phyloP scores from a whole-genome alignment of 495 filamentous ascomycete species.

The Xylaria grammica region DNA sequence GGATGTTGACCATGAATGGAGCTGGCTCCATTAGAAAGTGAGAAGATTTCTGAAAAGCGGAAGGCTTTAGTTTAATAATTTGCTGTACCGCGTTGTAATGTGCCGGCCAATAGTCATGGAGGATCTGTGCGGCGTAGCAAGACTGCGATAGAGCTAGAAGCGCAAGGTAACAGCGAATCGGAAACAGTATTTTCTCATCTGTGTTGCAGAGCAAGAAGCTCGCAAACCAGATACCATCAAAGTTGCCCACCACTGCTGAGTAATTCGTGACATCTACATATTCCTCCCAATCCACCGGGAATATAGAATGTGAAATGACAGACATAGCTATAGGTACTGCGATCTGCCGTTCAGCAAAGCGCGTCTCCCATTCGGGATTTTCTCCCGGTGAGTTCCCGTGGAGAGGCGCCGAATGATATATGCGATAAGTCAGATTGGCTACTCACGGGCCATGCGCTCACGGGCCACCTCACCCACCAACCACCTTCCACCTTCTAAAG shows the following conservation, averaged over 20 bases:
- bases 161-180: not conserved
- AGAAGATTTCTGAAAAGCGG: not conserved
- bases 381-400: too few species aligned
- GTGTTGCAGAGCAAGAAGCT: not conserved
- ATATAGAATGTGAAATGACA: too few species aligned
- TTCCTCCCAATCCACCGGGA: too few species aligned
- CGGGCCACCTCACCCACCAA: too few species aligned
- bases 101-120: not conserved
- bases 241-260: not conserved
- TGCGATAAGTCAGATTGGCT: too few species aligned
- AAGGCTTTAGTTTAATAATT: not conserved
- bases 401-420: too few species aligned
- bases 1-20: not conserved
- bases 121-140: not conserved
- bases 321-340: too few species aligned
- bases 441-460: too few species aligned
- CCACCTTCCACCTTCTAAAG: too few species aligned
- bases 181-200: not conserved
- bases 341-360: too few species aligned
- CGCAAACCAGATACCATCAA: not conserved
- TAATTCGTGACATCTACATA: not conserved
- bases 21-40: not conserved
- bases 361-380: too few species aligned
- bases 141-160: conserved; percentile 1
- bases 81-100: conserved; percentile 1